Base-by-base conservation (phyloP, 2,329 filamentous ascomycete species). In the Cryphonectria carpinicola region DNA sequence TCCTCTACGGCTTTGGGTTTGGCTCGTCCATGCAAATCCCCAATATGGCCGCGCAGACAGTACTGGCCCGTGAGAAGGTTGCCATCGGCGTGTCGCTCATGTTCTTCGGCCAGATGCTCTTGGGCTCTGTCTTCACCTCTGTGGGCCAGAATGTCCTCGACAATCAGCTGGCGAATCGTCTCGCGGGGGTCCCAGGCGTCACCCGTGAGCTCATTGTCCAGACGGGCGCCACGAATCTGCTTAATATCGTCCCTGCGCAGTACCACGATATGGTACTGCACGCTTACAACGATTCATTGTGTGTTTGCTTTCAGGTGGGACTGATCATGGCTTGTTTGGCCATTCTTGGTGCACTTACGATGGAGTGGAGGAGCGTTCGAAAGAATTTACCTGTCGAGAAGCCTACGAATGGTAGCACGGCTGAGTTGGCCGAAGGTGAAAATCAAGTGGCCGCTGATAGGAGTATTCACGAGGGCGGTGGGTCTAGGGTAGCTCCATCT, bases 231-330 rank as follows among this genome's bases (percentile, higher is more conserved):
- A 89, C 87, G 0, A 84, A 85, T 69, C 78, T 92, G 32, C 84
- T 87, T 73, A 76, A 80, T 0, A 79, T 80, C 3, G 84, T 92
- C 46, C 78, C 82, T 0, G 72, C 78, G 0, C 74, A 85, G 62
- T 84, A 81, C 69, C 79, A 88, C 2, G 68, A 76, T 1, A 80
- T 80, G 1, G 88, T 92, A 25, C 83, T 87, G 14, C 70, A 78
- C 0, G 86, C 87, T 0, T 91, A 91, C 78, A 90, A 90, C 74
- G 67, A 79, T 14, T 84, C 88, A 0, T 77, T 91, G 41, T 83
- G 82, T 6, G 79, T 84, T 71, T 85, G 85, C 4, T 90, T 88
- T 75, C 86, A 88, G 73, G 87, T 89, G 17, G 82, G 82, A 14
- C 83, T 87, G 54, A 88, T 86, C 0, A 79, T 88, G 71, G 82